A percentile compares a stretch with the other conserved stretches of the same genome.
Evolutionary conservation across 768 basidiomycete species (phyloP).

Genomic region (Exsudoporus frostii): DNA sequence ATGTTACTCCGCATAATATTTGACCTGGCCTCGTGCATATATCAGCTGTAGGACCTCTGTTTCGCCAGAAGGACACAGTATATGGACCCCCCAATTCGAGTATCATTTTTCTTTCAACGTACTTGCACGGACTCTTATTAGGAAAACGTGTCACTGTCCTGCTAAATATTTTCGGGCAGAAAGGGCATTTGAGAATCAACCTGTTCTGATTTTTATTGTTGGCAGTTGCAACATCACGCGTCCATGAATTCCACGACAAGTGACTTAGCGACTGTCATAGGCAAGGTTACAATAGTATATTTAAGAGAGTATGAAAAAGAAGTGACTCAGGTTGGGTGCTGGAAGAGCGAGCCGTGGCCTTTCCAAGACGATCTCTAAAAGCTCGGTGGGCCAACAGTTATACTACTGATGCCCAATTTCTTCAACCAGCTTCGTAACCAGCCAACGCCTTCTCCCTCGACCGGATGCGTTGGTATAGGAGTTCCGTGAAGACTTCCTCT

Average conservation of each 20-base stretch:
- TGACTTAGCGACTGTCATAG: neutral
- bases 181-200: neutral
- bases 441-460: constrained; percentile 30
- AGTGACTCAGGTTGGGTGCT: too few species aligned
- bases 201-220: neutral
- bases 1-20: neutral
- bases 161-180: neutral
- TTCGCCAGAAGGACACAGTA: neutral
- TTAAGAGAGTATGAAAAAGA: too few species aligned
- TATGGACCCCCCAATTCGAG: neutral
- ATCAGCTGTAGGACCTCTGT: neutral
- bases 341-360: neutral
- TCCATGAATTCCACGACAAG: neutral
- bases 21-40: neutral
- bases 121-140: neutral
- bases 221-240: neutral
- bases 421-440: constrained; percentile 31
- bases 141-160: neutral
- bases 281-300: neutral
- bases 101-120: too few species aligned
- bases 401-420: constrained; percentile 28
- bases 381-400: constrained; percentile 26
- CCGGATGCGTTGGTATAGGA: constrained; percentile 9
- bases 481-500: constrained; percentile 16
- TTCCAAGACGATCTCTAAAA: constrained; percentile 8